Base-by-base conservation (phyloP, 2,329 filamentous ascomycete species). In the Paracamarosporium sp. region DNA sequence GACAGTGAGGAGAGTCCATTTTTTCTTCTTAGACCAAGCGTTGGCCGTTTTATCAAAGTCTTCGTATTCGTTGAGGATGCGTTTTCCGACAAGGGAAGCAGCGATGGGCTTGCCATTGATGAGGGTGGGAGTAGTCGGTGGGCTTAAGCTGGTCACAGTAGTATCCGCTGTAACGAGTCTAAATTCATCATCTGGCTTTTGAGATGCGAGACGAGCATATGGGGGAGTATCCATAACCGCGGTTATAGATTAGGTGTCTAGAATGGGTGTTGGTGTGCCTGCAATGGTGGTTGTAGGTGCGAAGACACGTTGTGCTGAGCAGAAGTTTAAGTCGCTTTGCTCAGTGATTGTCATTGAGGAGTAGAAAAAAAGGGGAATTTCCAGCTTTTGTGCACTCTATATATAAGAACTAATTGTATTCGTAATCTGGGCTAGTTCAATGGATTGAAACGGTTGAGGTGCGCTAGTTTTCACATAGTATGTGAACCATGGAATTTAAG, bases 1-100 rank as follows among this genome's bases (percentile, higher is more conserved):
- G 66, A 84, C 76, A 8, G 74, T 77, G 28, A 86, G 75, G 47
- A 84, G 80, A 52, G 66, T 74, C 84, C 83, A 86, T 64, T 85
- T 86, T 70, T 80, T 81, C 73, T 63, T 84, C 1, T 64, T 66
- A 0, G 81, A 70, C 66, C 78, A 85, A 20, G 67, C 66, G 64
- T 78, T 81, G 9, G 78, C 83, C 1, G 83, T 79, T 12, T 73
- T 28, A 7, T 54, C 50, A 11, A 54, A 50, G 17, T 40, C 27
- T 4, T 50, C 38, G 27, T 38, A n/a, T 31, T 50, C 50, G 15
- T 28, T 30, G 20, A 57, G 45, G 15, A 57, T 44, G 9, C 35
- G 45, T 30, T 50, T 53, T 15, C 50, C 50, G 20, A 50, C n/a
- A n/a, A 46, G 44, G n/a, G 24, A 24, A n/a, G 24, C 24, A 15